phyloP scores from a whole-genome alignment of 2,329 filamentous ascomycete species.

The Diaporthe vexans region DNA sequence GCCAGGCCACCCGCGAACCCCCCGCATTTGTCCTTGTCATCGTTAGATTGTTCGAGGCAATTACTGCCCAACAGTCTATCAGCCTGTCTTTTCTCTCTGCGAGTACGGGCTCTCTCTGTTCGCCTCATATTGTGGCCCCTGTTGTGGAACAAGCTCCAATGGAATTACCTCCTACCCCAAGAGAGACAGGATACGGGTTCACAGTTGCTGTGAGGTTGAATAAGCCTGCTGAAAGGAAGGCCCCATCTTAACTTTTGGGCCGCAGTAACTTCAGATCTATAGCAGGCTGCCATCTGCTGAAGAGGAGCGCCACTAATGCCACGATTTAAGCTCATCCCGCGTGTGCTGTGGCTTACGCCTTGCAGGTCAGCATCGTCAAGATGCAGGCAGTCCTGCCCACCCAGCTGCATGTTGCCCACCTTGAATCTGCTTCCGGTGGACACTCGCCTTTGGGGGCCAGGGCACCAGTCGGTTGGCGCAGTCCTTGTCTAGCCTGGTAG shows the following conservation, averaged over 20 bases:
- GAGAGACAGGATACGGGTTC: too few relatives aligned
- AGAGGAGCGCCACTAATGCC: background rate
- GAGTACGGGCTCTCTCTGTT: background rate
- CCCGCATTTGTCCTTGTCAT: background rate
- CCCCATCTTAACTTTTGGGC: too few relatives aligned
- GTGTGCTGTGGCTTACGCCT: conserved; percentile 21
- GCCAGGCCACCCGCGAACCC: background rate
- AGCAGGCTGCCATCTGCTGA: background rate
- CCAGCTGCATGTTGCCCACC: conserved; percentile 5
- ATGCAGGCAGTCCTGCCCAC: conserved; percentile 25
- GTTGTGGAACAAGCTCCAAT: background rate
- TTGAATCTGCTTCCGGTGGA: background rate
- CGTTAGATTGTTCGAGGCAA: background rate
- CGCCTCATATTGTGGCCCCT: background rate
- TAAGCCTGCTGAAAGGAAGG: too few relatives aligned
- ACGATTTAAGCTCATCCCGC: conserved; percentile 8
- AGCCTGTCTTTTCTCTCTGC: background rate
- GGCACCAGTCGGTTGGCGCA: conserved; percentile 14
- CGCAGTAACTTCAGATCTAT: background rate
- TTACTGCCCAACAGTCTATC: background rate
- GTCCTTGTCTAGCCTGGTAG: background rate
- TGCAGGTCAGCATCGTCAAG: conserved; percentile 30
- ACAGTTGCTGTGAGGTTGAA: background rate
- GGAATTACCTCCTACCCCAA: background rate
- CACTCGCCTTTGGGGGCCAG: background rate